Percentiles rank a stretch among this genome's conserved stretches.
phyloP scores from a whole-genome alignment of 2,329 filamentous ascomycete species.

The Diaporthe aspalathi region DNA sequence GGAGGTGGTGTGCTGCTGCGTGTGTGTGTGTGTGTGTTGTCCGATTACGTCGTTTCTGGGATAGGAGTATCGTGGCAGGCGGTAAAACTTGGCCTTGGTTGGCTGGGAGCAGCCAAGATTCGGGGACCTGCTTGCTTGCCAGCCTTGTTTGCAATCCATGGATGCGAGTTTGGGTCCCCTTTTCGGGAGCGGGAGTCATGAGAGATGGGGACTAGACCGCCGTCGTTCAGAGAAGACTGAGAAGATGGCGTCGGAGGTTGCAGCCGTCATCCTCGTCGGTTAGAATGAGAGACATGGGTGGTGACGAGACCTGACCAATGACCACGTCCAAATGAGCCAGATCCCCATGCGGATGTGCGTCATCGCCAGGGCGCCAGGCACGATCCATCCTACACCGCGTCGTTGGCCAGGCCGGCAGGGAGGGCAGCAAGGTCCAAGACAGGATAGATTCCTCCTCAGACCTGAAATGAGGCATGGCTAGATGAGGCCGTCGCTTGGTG shows the following conservation, averaged over 20 bases:
- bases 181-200: neutral
- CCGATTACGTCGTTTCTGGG: conserved; percentile 17
- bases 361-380: conserved; percentile 25
- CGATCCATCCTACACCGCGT: conserved; percentile 19
- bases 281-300: neutral
- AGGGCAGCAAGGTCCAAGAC: neutral
- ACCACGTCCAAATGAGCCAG: neutral
- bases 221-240: no score
- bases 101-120: conserved; percentile 25
- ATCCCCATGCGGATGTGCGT: conserved; percentile 17
- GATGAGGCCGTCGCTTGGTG: no score
- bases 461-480: no score
- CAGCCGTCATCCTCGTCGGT: neutral
- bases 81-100: conserved; percentile 12
- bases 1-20: conserved; percentile 4
- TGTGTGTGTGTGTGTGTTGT: conserved; percentile 22
- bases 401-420: neutral
- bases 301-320: conserved; percentile 2
- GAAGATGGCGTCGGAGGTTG: neutral
- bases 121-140: no score
- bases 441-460: no score
- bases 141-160: no score
- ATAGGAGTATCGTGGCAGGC: neutral
- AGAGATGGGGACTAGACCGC: conserved; percentile 2
- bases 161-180: neutral